A percentile compares a stretch with the other conserved stretches of the same genome.
These are phyloP conservation scores for Mucor piriformis DNA, from an alignment of 371 early-diverging fungal species.

Conservation along the genomic window DNA sequence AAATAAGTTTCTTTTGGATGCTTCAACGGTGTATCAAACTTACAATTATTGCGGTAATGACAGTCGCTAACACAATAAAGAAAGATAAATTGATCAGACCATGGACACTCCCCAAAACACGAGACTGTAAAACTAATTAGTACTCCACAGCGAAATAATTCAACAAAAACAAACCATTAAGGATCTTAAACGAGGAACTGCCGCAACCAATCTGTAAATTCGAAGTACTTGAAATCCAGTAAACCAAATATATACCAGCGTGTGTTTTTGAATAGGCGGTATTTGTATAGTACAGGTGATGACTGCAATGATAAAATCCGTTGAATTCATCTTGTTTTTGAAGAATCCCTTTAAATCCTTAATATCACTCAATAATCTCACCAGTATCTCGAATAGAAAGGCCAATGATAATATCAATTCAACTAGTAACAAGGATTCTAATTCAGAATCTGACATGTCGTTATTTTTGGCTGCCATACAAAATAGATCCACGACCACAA, in stretches of 20 bases:
- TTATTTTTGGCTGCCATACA: slow-evolving; percentile 59
- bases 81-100: slow-evolving; percentile 66
- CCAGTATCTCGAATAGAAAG: slow-evolving; percentile 57
- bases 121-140: slow-evolving; percentile 37
- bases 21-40: too few relatives aligned
- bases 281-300: slow-evolving; percentile 59
- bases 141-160: too few relatives aligned
- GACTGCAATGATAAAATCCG: slow-evolving; percentile 58
- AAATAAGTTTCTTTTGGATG: not conserved
- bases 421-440: slow-evolving; percentile 35
- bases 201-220: slow-evolving; percentile 61
- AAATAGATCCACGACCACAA: slow-evolving; percentile 55
- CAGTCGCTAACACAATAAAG: slow-evolving; percentile 61
- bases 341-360: slow-evolving; percentile 51
- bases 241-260: slow-evolving; percentile 56
- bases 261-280: slow-evolving; percentile 46
- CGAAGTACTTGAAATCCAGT: slow-evolving; percentile 67
- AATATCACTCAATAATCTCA: slow-evolving; percentile 48
- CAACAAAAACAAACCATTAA: slow-evolving; percentile 60
- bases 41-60: slow-evolving; percentile 56
- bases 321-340: slow-evolving; percentile 43
- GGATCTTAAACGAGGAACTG: slow-evolving; percentile 55
- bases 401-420: slow-evolving; percentile 59
- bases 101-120: slow-evolving; percentile 61
- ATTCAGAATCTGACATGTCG: slow-evolving; percentile 31